Base-by-base conservation (phyloP, 2,329 filamentous ascomycete species). In the Lecanicillium sp. region DNA sequence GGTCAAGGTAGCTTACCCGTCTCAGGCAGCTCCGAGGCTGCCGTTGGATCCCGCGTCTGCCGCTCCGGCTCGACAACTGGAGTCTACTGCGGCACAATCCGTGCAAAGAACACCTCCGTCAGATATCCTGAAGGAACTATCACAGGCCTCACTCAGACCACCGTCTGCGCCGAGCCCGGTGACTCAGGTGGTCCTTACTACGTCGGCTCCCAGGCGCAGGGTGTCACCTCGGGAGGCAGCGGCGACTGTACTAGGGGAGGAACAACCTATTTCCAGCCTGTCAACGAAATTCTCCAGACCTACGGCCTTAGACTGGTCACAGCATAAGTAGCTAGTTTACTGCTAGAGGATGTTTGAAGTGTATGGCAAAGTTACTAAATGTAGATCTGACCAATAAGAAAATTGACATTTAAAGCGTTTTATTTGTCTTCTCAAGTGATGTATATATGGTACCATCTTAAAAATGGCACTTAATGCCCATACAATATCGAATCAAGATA, bases 181-280 rank as follows among this genome's bases (percentile, higher is more conserved):
- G 60, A 64, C 55, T 64, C 60, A 35, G 60, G 60, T 39, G 60
- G 60, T 42, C 57, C 60, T 25, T 63, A 51, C 41, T 63, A 61
- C 57, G 50, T 58, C 41, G 60, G 60, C 35, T 33, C 58, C 39
- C 60, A 64, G 54, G 60, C 60, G 42, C 60, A 64, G 54, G 60
- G 60, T 51, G 60, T 64, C 45, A 62, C 59, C 46, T 64, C 60
- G 2, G 60, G 60, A 50, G 60, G 60, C 46, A 58, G 52, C 36
- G 60, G 60, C 33, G 42, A 62, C 58, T 64, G 60, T 55, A 35
- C 28, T n/a, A 30, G 27, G 22, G 60, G 60, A 40, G 60, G 60
- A 27, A 51, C 38, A 0, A 64, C 60, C 44, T 64, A 58, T 52
- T 64, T 63, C 58, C 60, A 63, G 53, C 61, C 61, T 41, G 57